A percentile compares a stretch with the other conserved stretches of the same genome.
Conservation (phyloP, 1,284 basidiomycete species). For the Leccinum pachyderme region DNA sequence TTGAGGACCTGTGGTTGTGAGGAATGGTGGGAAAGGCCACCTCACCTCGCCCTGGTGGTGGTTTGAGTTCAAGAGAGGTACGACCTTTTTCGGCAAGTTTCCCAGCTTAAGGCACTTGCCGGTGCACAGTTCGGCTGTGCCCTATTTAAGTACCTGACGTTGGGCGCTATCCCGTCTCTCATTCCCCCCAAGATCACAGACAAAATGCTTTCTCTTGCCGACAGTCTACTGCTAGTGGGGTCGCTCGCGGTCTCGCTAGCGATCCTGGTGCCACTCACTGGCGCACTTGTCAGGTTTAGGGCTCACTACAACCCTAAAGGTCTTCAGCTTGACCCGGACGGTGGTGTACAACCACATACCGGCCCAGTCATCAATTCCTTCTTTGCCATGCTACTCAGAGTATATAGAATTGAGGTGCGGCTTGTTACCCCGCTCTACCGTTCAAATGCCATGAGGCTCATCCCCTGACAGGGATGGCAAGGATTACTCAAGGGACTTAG, state of each 20-base stretch:
- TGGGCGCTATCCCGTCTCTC: not conserved
- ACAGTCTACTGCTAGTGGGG: constrained; percentile 46
- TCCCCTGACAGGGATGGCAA: constrained; percentile 54
- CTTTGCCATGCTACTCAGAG: constrained; percentile 71
- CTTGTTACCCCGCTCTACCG: not conserved
- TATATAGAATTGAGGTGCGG: constrained; percentile 73
- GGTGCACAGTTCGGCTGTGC: constrained; percentile 7
- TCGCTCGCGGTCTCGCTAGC: constrained; percentile 51
- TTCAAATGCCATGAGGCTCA: not conserved
- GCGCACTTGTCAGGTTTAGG: constrained; percentile 68
- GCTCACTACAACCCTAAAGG: constrained; percentile 83
- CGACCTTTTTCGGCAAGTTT: constrained; percentile 24
- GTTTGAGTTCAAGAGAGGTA: constrained; percentile 36
- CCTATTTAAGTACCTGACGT: not conserved
- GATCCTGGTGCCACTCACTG: constrained; percentile 62
- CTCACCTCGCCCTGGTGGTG: constrained; percentile 34
- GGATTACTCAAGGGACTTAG: constrained; percentile 86
- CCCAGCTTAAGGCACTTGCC: constrained; percentile 27
- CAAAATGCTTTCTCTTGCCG: constrained; percentile 38
- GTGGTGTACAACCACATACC: constrained; percentile 71
- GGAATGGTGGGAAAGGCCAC: not conserved
- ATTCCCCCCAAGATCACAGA: not conserved
- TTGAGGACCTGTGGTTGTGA: not conserved
- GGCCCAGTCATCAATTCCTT: constrained; percentile 63
- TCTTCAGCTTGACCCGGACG: constrained; percentile 78